Evolutionary conservation across 169 alveolate species (phyloP), one percentile per base, ranked within the genome.

Genomic region (Plasmodium berghei): DNA sequence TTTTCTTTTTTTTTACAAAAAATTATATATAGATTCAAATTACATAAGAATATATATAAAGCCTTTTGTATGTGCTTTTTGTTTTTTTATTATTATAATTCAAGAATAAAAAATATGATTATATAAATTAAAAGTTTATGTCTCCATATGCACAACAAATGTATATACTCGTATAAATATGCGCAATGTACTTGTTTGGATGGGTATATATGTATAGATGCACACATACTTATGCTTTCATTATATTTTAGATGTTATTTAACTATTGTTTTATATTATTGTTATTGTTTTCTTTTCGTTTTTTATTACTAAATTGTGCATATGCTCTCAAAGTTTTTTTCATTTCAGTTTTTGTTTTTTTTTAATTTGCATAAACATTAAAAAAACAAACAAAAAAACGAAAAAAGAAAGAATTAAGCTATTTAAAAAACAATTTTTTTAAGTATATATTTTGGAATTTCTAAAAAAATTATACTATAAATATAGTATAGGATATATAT

Each of bases 1-100:
- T 66, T 66, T 69, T 69, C 18, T 6, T 48, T 52, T 52, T 52
- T 52, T 52, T 5, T 52, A 52, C 59, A 48, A 69, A 20, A 69
- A 64, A 9, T 18, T 52, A 64, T 52, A 28, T 34, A 34, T 34
- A 34, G 42, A 34, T 34, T 34, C 3, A 34, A 34, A 34, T 3
- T 34, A 5, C 42, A 52, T 64, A 64, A 46, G 16, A 64, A 64
- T 64, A 64, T 64, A 34, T 52, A 52, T 26, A 34, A 64, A 34
- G 42, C 3, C 42, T 34, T 34, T 34, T 34, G 42, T 34, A 34
- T 67, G n/a, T 67, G n/a, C 14, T 18, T 46, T 67, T 12, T 69
- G 22, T 69, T 54, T 69, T 69, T 54, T 24, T 63, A 14, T 52
- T 52, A 16, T 14, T 28, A 5, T 34, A 69, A 42, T 48, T 69